These are phyloP conservation scores for Auricularia sp. DNA, from an alignment of 768 basidiomycete genomes.

Conservation along the genomic window DNA sequence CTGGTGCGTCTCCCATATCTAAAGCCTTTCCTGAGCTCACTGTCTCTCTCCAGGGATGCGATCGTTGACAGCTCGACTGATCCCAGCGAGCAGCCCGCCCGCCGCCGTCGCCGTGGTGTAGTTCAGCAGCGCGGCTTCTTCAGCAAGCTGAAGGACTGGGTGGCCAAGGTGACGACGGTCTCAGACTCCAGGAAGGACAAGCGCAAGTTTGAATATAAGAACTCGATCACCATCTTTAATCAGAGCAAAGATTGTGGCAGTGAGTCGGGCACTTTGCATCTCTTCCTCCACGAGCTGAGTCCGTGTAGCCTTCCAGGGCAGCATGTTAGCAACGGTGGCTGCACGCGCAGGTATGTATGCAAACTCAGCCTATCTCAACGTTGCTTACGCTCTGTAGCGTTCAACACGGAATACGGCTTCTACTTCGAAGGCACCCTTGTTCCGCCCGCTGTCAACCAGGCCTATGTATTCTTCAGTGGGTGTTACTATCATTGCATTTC, in stretches of 20 bases:
- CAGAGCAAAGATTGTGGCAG: background rate
- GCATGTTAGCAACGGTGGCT: background rate
- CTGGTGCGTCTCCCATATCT: background rate
- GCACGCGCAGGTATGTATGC: background rate
- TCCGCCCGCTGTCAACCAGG: background rate
- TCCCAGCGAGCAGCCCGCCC: too few species aligned
- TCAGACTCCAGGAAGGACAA: background rate
- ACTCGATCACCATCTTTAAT: background rate
- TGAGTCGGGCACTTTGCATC: background rate
- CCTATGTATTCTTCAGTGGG: conserved; percentile 3
- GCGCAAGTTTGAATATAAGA: background rate
- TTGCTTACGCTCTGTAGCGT: background rate
- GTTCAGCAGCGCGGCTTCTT: background rate
- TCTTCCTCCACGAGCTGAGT: too few species aligned
- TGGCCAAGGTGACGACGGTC: background rate
- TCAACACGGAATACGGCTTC: conserved; percentile 3
- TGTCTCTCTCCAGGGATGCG: background rate
- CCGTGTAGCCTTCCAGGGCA: too few species aligned
- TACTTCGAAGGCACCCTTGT: conserved; percentile 5
- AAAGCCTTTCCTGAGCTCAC: background rate
- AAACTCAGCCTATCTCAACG: background rate
- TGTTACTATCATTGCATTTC: too few species aligned
- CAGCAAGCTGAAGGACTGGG: background rate
- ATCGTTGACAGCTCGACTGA: background rate
- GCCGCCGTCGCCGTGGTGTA: too few species aligned